Base-by-base conservation (phyloP, 1,284 basidiomycete species). In the Ceratobasidium sp. region DNA sequence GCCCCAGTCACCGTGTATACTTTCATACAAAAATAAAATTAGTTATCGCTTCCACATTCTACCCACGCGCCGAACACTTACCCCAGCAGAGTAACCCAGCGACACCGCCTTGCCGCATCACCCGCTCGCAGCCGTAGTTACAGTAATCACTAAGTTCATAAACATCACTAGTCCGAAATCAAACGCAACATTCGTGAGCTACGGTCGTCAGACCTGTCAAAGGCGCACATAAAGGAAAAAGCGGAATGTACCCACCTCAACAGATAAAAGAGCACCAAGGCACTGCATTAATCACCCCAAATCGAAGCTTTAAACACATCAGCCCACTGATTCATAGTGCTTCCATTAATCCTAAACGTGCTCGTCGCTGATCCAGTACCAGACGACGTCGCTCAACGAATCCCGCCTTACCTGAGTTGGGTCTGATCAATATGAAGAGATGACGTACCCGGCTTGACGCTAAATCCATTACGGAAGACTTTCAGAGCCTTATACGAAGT, bases 391-490 rank as follows among this genome's bases (percentile, higher is more conserved):
- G 76, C 78, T n/a, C n/a, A n/a, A n/a, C n/a, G n/a, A n/a, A n/a
- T n/a, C n/a, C n/a, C n/a, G n/a, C n/a, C n/a, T n/a, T n/a, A n/a
- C n/a, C n/a, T n/a, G n/a, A n/a, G n/a, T n/a, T n/a, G n/a, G n/a
- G n/a, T n/a, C n/a, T n/a, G n/a, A n/a, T n/a, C n/a, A n/a, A n/a
- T n/a, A n/a, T n/a, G n/a, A 6, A 14, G 78, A 77, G 6, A n/a
- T 7, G 44, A n/a, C 61, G 30, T 0, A 49, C 61, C 61, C 47
- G 61, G 61, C 32, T 43, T 47, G n/a, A 80, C 80, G 62, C 78
- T 80, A 75, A 80, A 80, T 4, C 80, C 79, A 58, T 77, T 78
- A 80, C 9, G 79, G 76, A 30, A 80, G 73, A 18, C 35, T 38
- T 77, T 79, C 41, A 13, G 77, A 79, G 38, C 80, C 78, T 44